Conservation (phyloP, 495 filamentous ascomycete species). For the Penicillium alfredii region DNA sequence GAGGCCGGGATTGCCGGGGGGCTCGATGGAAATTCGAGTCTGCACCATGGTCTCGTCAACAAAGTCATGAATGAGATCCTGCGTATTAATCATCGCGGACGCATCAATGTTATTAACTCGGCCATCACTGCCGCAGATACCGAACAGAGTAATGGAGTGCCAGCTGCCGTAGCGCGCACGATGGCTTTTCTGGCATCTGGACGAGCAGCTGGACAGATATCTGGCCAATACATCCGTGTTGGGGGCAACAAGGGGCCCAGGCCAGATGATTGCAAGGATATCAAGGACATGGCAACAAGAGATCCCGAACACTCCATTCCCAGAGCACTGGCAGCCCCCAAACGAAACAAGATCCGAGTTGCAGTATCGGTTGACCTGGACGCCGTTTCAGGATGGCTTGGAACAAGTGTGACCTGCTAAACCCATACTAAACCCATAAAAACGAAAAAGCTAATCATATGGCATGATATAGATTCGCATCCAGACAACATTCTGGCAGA, state of each 20-base stretch:
- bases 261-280: not conserved
- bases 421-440: too few relatives aligned
- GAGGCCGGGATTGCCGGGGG: conserved; percentile 45
- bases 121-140: conserved; percentile 12
- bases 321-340: conserved; percentile 17
- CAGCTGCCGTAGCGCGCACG: conserved; percentile 45
- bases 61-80: conserved; percentile 52
- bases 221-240: conserved; percentile 47
- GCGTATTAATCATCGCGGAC: conserved; percentile 42
- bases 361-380: conserved; percentile 55
- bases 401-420: conserved; percentile 35
- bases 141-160: conserved; percentile 40
- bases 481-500: conserved; percentile 53
- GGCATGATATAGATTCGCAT: too few relatives aligned
- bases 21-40: conserved; percentile 47
- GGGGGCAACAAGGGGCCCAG: conserved; percentile 45
- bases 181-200: conserved; percentile 50
- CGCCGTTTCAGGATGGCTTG: conserved; percentile 55
- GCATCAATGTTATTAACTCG: conserved; percentile 52
- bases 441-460: too few relatives aligned
- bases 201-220: conserved; percentile 48
- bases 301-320: conserved; percentile 17
- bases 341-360: conserved; percentile 43
- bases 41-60: conserved; percentile 50
- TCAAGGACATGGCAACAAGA: conserved; percentile 1